phyloP scores from a whole-genome alignment of 2,329 filamentous ascomycete species.

The Ascochyta lentis region DNA sequence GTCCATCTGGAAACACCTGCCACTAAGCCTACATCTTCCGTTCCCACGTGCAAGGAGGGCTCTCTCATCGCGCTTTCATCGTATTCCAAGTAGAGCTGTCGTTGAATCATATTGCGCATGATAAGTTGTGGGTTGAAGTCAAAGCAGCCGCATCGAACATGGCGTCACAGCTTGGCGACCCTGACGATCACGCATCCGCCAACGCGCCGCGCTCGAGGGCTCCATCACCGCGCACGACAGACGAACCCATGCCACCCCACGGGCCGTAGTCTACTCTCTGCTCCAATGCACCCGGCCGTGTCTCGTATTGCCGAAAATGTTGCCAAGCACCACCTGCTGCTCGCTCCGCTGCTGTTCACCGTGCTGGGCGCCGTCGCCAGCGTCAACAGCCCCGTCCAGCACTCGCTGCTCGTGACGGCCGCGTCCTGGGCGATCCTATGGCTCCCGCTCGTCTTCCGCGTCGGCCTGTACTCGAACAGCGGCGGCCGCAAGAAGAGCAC shows the following conservation, averaged over 20 bases:
- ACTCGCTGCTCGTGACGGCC: conserved; percentile 53
- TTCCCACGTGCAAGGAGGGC: too few species aligned
- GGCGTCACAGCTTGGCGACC: conserved; percentile 16
- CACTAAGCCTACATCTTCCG: too few species aligned
- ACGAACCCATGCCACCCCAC: conserved; percentile 42
- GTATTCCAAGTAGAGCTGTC: too few species aligned
- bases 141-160: not conserved
- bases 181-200: conserved; percentile 7
- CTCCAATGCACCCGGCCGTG: conserved; percentile 49
- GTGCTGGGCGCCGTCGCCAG: conserved; percentile 44
- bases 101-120: too few species aligned
- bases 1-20: too few species aligned
- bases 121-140: not conserved
- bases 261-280: conserved; percentile 36
- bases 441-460: conserved; percentile 40
- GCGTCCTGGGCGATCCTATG: conserved; percentile 53
- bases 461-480: conserved; percentile 40
- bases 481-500: conserved; percentile 34
- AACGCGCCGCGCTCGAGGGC: not conserved
- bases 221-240: conserved; percentile 18
- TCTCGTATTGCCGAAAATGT: conserved; percentile 40
- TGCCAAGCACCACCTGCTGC: conserved; percentile 39
- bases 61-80: too few species aligned
- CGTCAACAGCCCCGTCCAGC: conserved; percentile 45
- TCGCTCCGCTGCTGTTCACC: conserved; percentile 45